phyloP scores from a whole-genome alignment of 2,329 filamentous ascomycete genomes.

The Cadophora sp. region DNA sequence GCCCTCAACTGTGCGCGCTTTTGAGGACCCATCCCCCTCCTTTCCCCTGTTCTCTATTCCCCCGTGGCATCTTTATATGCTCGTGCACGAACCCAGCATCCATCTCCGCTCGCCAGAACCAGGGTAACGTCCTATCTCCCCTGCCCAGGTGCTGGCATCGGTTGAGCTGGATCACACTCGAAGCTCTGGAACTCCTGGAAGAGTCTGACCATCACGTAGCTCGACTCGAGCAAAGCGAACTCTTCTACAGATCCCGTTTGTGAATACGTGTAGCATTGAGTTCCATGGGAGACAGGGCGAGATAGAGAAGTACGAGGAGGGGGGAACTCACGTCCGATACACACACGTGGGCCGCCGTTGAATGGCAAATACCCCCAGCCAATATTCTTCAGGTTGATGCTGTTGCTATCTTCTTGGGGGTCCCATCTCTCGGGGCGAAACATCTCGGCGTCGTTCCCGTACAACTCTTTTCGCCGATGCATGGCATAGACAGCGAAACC shows the following conservation, averaged over 20 bases:
- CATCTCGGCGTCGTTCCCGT: background rate
- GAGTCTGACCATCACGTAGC: background rate
- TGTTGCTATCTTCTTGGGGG: background rate
- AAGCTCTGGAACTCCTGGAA: background rate
- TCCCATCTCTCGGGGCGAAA: conserved; percentile 1
- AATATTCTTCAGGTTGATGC: background rate
- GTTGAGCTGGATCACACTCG: conserved; percentile 4
- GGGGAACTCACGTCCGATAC: background rate
- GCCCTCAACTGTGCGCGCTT: too few relatives aligned
- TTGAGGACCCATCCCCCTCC: too few relatives aligned
- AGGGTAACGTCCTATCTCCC: background rate
- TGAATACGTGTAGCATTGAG: background rate
- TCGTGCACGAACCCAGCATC: background rate
- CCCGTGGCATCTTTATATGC: background rate
- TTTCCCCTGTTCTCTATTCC: background rate
- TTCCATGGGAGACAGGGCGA: background rate
- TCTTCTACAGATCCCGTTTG: background rate
- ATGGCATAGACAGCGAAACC: background rate
- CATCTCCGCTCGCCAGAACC: background rate
- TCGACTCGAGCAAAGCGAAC: background rate
- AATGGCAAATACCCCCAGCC: conserved; percentile 4
- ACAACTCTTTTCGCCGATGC: background rate
- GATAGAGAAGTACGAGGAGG: too few relatives aligned
- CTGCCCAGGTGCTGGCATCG: background rate
- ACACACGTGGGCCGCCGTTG: background rate